A percentile compares a stretch with the other conserved stretches of the same genome.
These are phyloP conservation scores for Vaccinium darrowii DNA, from an alignment of 148 eudicot genomes.

Conservation along the genomic window DNA sequence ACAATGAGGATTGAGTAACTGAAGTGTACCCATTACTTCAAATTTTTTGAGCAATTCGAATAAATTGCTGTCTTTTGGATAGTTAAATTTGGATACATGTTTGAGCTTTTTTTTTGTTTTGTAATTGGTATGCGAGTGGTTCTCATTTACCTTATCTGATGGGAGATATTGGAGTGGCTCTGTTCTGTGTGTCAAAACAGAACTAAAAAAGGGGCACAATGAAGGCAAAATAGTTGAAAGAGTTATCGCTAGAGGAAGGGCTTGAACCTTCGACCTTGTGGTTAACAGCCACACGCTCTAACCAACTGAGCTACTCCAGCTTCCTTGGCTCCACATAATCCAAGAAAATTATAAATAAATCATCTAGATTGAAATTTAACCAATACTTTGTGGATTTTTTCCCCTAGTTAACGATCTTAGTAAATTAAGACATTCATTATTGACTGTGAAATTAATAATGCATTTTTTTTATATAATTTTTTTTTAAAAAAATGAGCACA, in stretches of 20 bases:
- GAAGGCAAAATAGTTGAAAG: neutral
- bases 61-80: neutral
- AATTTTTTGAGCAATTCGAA: neutral
- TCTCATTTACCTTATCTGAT: constrained; percentile 47
- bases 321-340: too few species aligned
- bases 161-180: neutral
- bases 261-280: constrained; percentile 56
- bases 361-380: too few species aligned
- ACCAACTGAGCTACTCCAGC: constrained; percentile 69
- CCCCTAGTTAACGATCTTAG: too few species aligned
- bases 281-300: constrained; percentile 62
- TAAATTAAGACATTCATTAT: too few species aligned
- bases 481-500: too few species aligned
- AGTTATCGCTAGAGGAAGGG: constrained; percentile 23
- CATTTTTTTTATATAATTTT: too few species aligned
- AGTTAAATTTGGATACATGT: neutral
- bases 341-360: too few species aligned
- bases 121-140: constrained; percentile 35
- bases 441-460: too few species aligned
- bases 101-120: neutral
- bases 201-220: neutral
- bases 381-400: too few species aligned
- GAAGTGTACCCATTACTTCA: constrained; percentile 44
- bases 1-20: constrained; percentile 36
- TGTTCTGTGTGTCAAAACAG: neutral